A percentile compares a stretch with the other conserved stretches of the same genome.
Conservation (phyloP, 306 rosid genomes). For the Cucurbita pepo region DNA sequence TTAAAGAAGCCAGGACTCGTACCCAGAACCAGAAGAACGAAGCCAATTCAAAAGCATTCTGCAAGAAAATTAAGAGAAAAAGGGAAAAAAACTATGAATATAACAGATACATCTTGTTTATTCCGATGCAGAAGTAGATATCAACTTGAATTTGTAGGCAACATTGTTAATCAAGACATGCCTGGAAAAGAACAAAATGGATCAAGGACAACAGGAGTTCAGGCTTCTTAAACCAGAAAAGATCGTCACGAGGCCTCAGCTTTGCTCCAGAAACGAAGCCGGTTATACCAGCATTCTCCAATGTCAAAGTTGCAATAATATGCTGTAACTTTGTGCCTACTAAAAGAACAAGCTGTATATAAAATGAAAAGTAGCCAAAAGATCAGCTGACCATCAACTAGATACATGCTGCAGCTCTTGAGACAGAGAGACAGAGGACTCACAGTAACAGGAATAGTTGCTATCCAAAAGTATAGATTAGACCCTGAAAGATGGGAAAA, state of each 20-base stretch:
- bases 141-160: neutral
- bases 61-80: constrained; percentile 16
- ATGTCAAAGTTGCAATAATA: constrained; percentile 76
- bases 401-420: neutral
- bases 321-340: constrained; percentile 92
- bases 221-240: constrained; percentile 96
- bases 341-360: constrained; percentile 70
- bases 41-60: constrained; percentile 97
- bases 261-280: constrained; percentile 37
- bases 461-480: constrained; percentile 96
- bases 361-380: constrained; percentile 1
- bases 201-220: constrained; percentile 76
- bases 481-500: constrained; percentile 45
- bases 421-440: constrained; percentile 19
- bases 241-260: constrained; percentile 89
- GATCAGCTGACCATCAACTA: constrained; percentile 1
- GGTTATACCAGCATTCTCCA: constrained; percentile 74
- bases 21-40: constrained; percentile 99
- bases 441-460: constrained; percentile 69
- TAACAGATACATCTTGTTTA: neutral
- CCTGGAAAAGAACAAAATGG: constrained; percentile 97
- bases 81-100: neutral
- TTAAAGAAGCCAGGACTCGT: constrained; percentile 6
- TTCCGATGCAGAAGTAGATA: neutral
- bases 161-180: constrained; percentile 9